Conservation (phyloP, 495 filamentous ascomycete genomes). For the Evansstolkia leycettana region DNA sequence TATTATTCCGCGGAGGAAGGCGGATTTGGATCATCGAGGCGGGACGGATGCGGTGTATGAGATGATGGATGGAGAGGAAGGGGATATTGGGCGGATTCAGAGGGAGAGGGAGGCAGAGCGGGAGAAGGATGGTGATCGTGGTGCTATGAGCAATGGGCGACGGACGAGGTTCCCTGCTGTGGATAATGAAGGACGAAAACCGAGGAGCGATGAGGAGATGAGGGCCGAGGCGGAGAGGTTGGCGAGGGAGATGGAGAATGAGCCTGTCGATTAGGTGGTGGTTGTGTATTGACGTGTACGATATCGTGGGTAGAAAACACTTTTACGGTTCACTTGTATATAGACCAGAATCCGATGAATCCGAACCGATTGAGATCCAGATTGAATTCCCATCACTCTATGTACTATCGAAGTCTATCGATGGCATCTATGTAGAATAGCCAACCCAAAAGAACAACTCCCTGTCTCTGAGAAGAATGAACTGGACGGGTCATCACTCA, state of each 20-base stretch:
- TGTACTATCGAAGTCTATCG: too few relatives aligned
- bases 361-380: too few relatives aligned
- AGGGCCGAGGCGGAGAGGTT: slow-evolving; percentile 59
- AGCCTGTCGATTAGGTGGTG: slow-evolving; percentile 1
- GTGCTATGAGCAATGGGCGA: slow-evolving; percentile 6
- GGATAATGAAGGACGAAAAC: slow-evolving; percentile 57
- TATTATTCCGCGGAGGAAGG: slow-evolving; percentile 64
- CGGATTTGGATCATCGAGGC: slow-evolving; percentile 40
- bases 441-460: too few relatives aligned
- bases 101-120: slow-evolving; percentile 26
- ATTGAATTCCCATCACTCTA: too few relatives aligned
- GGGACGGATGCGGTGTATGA: slow-evolving; percentile 61
- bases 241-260: slow-evolving; percentile 39
- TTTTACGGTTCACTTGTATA: too few relatives aligned
- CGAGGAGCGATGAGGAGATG: slow-evolving; percentile 70
- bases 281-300: too few relatives aligned
- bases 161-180: slow-evolving; percentile 40
- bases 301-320: too few relatives aligned
- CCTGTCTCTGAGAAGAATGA: too few relatives aligned
- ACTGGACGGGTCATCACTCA: too few relatives aligned
- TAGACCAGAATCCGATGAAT: too few relatives aligned
- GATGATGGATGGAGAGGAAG: slow-evolving; percentile 72
- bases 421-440: too few relatives aligned
- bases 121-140: slow-evolving; percentile 5
- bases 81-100: slow-evolving; percentile 58